Percentiles rank a stretch among this genome's conserved stretches.
These are phyloP conservation scores for Hyphopichia khmerensis DNA, from an alignment of 1,139 yeast species.

Conservation along the genomic window DNA sequence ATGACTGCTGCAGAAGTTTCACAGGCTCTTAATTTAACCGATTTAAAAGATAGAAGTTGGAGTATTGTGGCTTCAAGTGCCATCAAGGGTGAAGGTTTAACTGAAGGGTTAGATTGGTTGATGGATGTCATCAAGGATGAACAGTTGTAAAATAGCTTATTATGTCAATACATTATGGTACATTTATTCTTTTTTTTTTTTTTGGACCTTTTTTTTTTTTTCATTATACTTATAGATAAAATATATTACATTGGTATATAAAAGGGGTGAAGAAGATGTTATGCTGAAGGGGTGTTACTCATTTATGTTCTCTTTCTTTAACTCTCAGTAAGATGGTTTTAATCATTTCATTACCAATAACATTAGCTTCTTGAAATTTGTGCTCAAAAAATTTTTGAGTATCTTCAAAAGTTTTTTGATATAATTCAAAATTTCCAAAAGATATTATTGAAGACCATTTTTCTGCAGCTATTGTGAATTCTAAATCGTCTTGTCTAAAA, in stretches of 20 bases:
- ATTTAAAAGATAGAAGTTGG: conserved; percentile 95
- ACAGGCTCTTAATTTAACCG: conserved; percentile 80
- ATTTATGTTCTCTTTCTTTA: conserved; percentile 31
- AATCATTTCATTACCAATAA: conserved; percentile 94
- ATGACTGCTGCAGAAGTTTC: conserved; percentile 93
- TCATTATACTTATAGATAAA: neutral
- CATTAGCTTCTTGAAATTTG: conserved; percentile 85
- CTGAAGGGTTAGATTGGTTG: conserved; percentile 96
- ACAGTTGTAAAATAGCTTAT: conserved; percentile 46
- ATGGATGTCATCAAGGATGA: conserved; percentile 95
- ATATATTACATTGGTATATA: neutral
- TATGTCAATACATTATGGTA: neutral
- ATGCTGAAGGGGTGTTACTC: too few species aligned
- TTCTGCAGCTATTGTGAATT: conserved; percentile 78
- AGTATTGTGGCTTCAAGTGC: conserved; percentile 97
- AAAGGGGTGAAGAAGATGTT: neutral
- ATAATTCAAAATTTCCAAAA: conserved; percentile 72
- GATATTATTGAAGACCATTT: conserved; percentile 84
- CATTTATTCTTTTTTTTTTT: neutral
- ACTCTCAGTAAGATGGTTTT: conserved; percentile 68
- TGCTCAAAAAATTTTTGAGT: conserved; percentile 82
- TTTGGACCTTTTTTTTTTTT: neutral
- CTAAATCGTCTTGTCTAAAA: conserved; percentile 83
- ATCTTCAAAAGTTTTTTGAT: conserved; percentile 68
- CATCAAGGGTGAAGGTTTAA: conserved; percentile 90